Conservation (phyloP, 192 early-diverging fungal species). For the Gorgonomyces haynaldii region DNA sequence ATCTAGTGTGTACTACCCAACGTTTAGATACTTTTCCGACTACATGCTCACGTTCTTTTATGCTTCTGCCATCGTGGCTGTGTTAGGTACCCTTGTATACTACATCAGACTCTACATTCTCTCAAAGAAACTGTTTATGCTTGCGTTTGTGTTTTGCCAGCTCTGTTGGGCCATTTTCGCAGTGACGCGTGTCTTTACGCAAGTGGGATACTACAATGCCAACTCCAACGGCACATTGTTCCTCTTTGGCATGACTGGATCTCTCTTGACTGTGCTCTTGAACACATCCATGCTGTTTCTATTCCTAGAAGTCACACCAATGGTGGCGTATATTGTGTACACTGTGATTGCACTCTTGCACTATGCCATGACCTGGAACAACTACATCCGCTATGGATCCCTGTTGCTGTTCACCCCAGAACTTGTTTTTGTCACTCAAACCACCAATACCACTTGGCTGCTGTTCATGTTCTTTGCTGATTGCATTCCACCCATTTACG, state of each 20-base stretch:
- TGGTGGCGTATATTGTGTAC: not conserved
- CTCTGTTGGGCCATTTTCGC: not conserved
- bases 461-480: not conserved
- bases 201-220: not conserved
- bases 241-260: not conserved
- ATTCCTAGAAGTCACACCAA: not conserved
- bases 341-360: not conserved
- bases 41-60: not conserved
- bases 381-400: not conserved
- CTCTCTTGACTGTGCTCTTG: not conserved
- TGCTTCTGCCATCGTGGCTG: not conserved
- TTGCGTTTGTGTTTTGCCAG: not conserved
- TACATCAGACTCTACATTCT: not conserved
- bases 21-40: not conserved
- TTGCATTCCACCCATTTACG: not conserved
- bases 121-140: not conserved
- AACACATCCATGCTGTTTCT: not conserved
- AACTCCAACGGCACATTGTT: not conserved
- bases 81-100: not conserved
- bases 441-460: not conserved
- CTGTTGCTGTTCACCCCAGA: not conserved
- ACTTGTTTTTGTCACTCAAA: not conserved
- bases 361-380: not conserved
- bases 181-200: not conserved
- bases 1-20: not conserved